Percentiles rank a stretch among this genome's conserved stretches.
These are phyloP conservation scores for Nigrospora oryzae DNA, from an alignment of 2,329 filamentous ascomycete genomes.

Conservation along the genomic window DNA sequence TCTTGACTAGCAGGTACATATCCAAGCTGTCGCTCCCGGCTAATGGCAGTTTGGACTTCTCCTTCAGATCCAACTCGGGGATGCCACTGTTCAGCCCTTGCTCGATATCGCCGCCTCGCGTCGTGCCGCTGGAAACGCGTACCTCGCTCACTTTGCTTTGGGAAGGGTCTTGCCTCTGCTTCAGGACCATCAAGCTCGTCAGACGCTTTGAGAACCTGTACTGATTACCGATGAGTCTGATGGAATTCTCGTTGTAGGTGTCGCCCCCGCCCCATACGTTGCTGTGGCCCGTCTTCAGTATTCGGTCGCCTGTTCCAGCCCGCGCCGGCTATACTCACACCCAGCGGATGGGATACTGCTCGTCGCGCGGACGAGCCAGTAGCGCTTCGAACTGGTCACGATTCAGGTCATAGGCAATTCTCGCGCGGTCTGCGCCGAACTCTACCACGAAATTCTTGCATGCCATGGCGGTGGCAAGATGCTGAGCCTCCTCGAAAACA, in stretches of 20 bases:
- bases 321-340: constrained; percentile 39
- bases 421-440: constrained; percentile 47
- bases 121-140: neutral
- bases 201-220: constrained; percentile 65
- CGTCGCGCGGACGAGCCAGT: constrained; percentile 24
- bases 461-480: constrained; percentile 25
- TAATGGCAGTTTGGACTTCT: neutral
- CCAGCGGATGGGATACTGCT: constrained; percentile 52
- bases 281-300: constrained; percentile 21
- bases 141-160: constrained; percentile 1
- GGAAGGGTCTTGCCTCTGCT: constrained; percentile 4
- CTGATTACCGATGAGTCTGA: constrained; percentile 45
- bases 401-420: constrained; percentile 46
- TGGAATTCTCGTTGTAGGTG: constrained; percentile 40
- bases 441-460: constrained; percentile 57
- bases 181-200: constrained; percentile 45
- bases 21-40: constrained; percentile 17
- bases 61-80: neutral
- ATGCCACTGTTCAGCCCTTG: constrained; percentile 4
- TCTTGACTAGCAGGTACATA: constrained; percentile 48
- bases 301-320: neutral
- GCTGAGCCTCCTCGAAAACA: constrained; percentile 35
- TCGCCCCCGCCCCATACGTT: constrained; percentile 62
- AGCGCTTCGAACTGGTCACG: constrained; percentile 30
- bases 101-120: neutral